phyloP scores from a whole-genome alignment of 768 basidiomycete genomes.

The Neoboletus magnificus region DNA sequence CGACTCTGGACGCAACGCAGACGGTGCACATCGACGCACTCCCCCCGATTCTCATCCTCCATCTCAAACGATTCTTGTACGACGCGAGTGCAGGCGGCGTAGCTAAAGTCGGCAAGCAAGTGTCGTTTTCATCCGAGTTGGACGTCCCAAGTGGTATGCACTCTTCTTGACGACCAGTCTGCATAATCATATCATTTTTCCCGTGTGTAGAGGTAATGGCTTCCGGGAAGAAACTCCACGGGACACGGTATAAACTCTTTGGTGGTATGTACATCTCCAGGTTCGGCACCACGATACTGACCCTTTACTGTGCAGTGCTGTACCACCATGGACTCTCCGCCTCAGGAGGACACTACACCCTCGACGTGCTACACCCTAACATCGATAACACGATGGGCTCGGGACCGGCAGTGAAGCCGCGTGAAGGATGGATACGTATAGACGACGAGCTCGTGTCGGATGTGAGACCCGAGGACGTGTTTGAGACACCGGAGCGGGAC shows the following conservation, averaged over 20 bases:
- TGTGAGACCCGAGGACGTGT: slow-evolving; percentile 69
- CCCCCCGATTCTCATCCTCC: slow-evolving; percentile 81
- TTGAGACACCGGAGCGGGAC: slow-evolving; percentile 45
- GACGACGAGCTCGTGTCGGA: slow-evolving; percentile 89
- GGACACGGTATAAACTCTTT: slow-evolving; percentile 74
- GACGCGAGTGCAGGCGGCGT: slow-evolving; percentile 72
- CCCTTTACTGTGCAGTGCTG: slow-evolving; percentile 46
- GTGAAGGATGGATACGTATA: slow-evolving; percentile 85
- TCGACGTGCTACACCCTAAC: slow-evolving; percentile 79
- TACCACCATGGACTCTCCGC: slow-evolving; percentile 94
- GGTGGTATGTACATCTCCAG: slow-evolving; percentile 53
- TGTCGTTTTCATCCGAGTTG: slow-evolving; percentile 74
- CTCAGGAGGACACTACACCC: slow-evolving; percentile 92
- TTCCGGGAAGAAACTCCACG: slow-evolving; percentile 43
- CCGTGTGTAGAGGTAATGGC: slow-evolving; percentile 55
- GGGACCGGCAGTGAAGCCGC: slow-evolving; percentile 27
- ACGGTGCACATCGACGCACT: slow-evolving; percentile 75
- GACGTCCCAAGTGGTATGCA: slow-evolving; percentile 63
- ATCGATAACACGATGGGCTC: slow-evolving; percentile 40
- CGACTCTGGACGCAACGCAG: slow-evolving; percentile 68
- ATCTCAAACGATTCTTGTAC: slow-evolving; percentile 90
- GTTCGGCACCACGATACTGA: not conserved
- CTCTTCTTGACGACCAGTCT: not conserved
- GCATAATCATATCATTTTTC: too few relatives aligned
- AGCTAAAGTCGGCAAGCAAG: slow-evolving; percentile 81